Percentiles rank a stretch among this genome's conserved stretches.
These are phyloP conservation scores for Apiotrichum gamsii DNA, from an alignment of 1,284 basidiomycete genomes.

Conservation along the genomic window DNA sequence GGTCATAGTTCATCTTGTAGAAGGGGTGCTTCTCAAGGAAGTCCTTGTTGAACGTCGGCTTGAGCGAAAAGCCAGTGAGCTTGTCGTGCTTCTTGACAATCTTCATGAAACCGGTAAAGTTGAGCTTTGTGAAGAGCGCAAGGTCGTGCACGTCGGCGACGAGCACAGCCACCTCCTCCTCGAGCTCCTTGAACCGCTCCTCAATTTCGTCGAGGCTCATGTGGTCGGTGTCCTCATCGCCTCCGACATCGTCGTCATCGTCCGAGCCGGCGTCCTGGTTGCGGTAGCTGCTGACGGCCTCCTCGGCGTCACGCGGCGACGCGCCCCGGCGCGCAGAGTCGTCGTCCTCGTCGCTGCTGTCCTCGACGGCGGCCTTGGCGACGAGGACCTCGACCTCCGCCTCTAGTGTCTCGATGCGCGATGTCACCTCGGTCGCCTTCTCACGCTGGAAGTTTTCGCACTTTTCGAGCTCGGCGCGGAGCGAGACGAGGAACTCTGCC, in stretches of 20 bases:
- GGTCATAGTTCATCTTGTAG: slow-evolving; percentile 64
- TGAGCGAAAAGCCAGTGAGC: slow-evolving; percentile 55
- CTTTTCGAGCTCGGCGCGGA: slow-evolving; percentile 88
- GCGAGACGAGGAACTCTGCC: slow-evolving; percentile 66
- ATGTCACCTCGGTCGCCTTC: slow-evolving; percentile 80
- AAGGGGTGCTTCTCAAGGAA: slow-evolving; percentile 94
- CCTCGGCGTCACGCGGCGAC: slow-evolving; percentile 33
- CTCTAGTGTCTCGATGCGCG: slow-evolving; percentile 73
- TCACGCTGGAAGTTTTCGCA: slow-evolving; percentile 89
- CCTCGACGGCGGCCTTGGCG: slow-evolving; percentile 27
- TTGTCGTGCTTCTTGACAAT: slow-evolving; percentile 88
- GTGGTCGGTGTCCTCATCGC: slow-evolving; percentile 49
- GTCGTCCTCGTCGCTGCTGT: slow-evolving; percentile 46
- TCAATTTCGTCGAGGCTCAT: slow-evolving; percentile 68
- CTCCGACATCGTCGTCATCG: slow-evolving; percentile 50
- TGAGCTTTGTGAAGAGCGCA: slow-evolving; percentile 88
- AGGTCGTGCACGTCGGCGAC: slow-evolving; percentile 59
- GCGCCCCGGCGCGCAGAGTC: slow-evolving; percentile 31
- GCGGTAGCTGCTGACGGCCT: slow-evolving; percentile 50
- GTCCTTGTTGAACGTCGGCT: slow-evolving; percentile 66
- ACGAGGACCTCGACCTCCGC: slow-evolving; percentile 71
- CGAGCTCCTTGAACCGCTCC: slow-evolving; percentile 79
- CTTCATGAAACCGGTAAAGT: slow-evolving; percentile 98
- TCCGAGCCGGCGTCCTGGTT: slow-evolving; percentile 51
- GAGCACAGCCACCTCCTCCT: slow-evolving; percentile 83